These are phyloP conservation scores for Thielaviopsis musarum DNA, from an alignment of 2,329 filamentous ascomycete genomes.

Conservation along the genomic window DNA sequence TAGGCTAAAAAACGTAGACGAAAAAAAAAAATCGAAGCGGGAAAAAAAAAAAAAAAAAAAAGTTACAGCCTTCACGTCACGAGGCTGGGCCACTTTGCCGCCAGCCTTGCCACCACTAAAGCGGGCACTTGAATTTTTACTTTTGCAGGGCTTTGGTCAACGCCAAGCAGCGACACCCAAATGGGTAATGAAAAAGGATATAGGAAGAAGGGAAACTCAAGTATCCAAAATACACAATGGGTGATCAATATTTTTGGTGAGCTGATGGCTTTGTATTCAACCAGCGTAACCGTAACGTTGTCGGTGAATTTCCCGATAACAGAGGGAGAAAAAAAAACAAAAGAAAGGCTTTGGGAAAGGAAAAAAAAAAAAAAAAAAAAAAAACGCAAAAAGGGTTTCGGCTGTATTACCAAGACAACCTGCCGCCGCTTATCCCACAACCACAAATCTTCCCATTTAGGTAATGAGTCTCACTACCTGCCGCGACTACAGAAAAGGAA, in stretches of 20 bases:
- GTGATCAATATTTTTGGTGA: neutral
- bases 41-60: constrained; percentile 5
- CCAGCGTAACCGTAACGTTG: neutral
- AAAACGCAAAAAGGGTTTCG: neutral
- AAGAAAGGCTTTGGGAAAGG: neutral
- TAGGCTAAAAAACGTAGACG: neutral
- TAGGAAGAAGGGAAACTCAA: neutral
- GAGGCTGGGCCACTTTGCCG: constrained; percentile 6
- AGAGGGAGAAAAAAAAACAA: neutral
- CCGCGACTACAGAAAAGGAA: too few relatives aligned
- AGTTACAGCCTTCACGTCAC: constrained; percentile 8
- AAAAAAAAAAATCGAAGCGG: constrained; percentile 1
- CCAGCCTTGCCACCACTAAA: constrained; percentile 7
- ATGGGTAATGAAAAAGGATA: neutral
- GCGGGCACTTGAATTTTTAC: neutral
- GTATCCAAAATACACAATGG: neutral
- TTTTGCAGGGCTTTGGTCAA: neutral
- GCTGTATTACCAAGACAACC: neutral
- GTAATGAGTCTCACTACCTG: neutral
- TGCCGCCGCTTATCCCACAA: neutral
- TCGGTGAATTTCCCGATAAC: neutral
- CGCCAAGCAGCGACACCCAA: too few relatives aligned
- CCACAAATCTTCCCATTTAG: neutral
- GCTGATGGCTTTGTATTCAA: neutral
- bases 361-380: neutral